Base-by-base conservation (phyloP, 768 basidiomycete species). In the Gloeostereum incarnatum region DNA sequence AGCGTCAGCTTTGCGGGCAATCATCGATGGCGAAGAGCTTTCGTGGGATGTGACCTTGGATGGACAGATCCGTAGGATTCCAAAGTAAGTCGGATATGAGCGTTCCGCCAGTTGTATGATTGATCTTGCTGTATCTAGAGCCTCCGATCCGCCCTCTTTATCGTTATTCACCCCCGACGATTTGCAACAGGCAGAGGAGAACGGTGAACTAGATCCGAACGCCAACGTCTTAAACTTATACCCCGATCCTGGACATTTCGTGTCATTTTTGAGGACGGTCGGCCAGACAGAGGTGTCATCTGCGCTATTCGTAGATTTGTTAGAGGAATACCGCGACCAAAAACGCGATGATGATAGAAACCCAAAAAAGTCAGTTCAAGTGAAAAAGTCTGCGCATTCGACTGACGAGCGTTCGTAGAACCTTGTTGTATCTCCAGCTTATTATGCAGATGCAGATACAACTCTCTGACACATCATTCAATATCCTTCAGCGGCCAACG, bases 381-480 rank as follows among this genome's bases (percentile, higher is more conserved):
- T 32, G 6, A n/a, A 2, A 10, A 24, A 7, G 17, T 29, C 21
- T 16, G 35, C n/a, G n/a, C n/a, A n/a, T n/a, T 23, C 9, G 9
- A 22, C 13, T 16, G 16, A 9, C 11, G 25, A 36, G 35, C 4
- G 23, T 42, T 42, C 18, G 37, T 40, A 87, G 85, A 44, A 73
- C 77, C 0, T 50, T 97, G 23, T 63, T 85, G 4, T 77, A 78
- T 46, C 68, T 94, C 17, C 89, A 93, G 51, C 64, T 94, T 24
- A 75, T 89, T 23, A 66, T 91, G 44, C 77, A 83, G 48, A 82
- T 96, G 67, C 86, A 92, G 53, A 66, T 74, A 1, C 69, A 77
- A 36, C 60, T 89, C 3, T 70, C 78, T 1, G 62, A 68, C 29
- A 58, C 66, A 11, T 65, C 74, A 0, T 66, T 71, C 3, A 78